Conservation (phyloP, 257 asterid genomes). For the Solanum sitiens region DNA sequence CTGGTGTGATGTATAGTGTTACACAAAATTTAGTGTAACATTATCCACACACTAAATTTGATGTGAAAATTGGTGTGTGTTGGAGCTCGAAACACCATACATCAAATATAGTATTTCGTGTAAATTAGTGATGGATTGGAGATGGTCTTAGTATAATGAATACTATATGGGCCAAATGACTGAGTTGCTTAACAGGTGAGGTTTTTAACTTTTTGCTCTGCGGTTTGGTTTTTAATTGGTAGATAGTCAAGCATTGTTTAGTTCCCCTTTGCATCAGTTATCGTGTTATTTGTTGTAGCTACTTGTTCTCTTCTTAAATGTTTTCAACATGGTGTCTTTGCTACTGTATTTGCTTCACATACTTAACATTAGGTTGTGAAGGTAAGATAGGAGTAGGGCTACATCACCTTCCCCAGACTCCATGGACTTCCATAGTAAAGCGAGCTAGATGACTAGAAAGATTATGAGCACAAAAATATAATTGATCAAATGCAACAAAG, state of each 20-base stretch:
- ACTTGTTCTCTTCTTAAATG: neutral
- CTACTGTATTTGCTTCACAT: neutral
- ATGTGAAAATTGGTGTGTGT: too few relatives aligned
- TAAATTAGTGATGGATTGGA: too few relatives aligned
- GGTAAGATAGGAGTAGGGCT: neutral
- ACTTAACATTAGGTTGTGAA: neutral
- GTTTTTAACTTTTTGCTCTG: neutral
- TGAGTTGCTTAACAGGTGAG: slow-evolving; percentile 73
- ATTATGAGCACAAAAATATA: neutral
- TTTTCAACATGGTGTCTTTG: neutral
- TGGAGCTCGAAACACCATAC: too few relatives aligned
- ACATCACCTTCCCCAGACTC: neutral
- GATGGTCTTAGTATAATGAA: slow-evolving; percentile 50
- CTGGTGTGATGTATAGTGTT: too few relatives aligned
- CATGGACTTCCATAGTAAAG: neutral
- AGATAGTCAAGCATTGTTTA: neutral
- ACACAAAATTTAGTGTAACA: too few relatives aligned
- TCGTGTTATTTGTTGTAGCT: neutral
- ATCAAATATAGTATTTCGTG: too few relatives aligned
- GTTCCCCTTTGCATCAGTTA: neutral
- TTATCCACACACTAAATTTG: too few relatives aligned
- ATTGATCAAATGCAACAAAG: too few relatives aligned
- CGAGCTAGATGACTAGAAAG: neutral
- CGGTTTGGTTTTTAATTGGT: neutral
- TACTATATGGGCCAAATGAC: slow-evolving; percentile 38